Evolutionary conservation across 2,329 filamentous ascomycete species (phyloP).

Genomic region (Exserohilum rostratum): DNA sequence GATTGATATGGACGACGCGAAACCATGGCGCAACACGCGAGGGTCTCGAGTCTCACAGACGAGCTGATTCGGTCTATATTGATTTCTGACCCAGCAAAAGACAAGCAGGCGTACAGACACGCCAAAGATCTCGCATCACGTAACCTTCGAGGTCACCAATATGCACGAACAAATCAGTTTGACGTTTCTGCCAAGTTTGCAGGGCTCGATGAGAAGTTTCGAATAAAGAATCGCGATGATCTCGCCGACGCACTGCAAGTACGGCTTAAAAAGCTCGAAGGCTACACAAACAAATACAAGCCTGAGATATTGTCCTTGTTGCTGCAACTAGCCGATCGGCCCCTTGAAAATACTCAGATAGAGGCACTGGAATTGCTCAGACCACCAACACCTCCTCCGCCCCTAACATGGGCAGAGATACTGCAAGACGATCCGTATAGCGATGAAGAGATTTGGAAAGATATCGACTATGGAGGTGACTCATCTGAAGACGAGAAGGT

Average conservation of each 20-base stretch:
- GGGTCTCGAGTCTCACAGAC: conserved; percentile 68
- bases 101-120: conserved; percentile 45
- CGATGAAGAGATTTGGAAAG: conserved; percentile 71
- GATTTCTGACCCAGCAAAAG: conserved; percentile 50
- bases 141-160: conserved; percentile 50
- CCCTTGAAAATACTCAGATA: conserved; percentile 71
- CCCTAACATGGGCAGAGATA: conserved; percentile 80
- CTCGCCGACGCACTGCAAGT: conserved; percentile 72
- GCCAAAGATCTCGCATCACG: conserved; percentile 49
- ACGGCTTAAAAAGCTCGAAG: conserved; percentile 65
- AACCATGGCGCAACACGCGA: conserved; percentile 73
- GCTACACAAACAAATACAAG: conserved; percentile 66
- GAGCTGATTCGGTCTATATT: conserved; percentile 72
- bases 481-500: conserved; percentile 67
- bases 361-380: conserved; percentile 65
- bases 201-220: conserved; percentile 81
- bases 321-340: conserved; percentile 80
- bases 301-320: conserved; percentile 82
- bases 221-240: conserved; percentile 77
- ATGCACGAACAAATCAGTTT: conserved; percentile 57
- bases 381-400: conserved; percentile 53
- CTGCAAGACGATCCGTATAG: conserved; percentile 76
- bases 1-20: conserved; percentile 7
- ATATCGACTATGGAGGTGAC: conserved; percentile 68
- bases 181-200: conserved; percentile 50